Base-by-base conservation (phyloP, 1,284 basidiomycete species). In the Xerocomus cyaneibrunnescens region DNA sequence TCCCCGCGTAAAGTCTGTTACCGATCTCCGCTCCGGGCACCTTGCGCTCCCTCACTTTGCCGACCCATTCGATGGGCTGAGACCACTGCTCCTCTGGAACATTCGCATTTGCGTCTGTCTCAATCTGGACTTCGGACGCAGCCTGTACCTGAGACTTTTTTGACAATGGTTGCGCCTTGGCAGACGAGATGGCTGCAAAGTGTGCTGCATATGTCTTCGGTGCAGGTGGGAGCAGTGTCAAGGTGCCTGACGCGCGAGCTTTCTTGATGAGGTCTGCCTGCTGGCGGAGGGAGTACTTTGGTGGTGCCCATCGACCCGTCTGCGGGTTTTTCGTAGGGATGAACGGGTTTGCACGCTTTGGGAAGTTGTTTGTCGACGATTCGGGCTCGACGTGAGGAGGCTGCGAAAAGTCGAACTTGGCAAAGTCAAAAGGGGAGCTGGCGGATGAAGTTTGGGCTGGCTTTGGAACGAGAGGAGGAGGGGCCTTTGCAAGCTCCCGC, bases 211-310 rank as follows among this genome's bases (percentile, higher is more conserved):
- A 51, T 30, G 72, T 67, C 72, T 89, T 89, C 1, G 77, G 80
- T 0, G 88, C 79, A 5, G 83, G 78, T 1, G 88, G 88, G 3
- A 90, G 74, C 7, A 87, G 67, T 40, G 81, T 74, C 34, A 86
- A 63, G 35, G 73, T 74, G 25, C 76, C 77, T 28, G 73, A 72
- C 23, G 69, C 72, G 52, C 80, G 79, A 3, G 88, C 88, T 47
- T 76, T 75, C 71, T 89, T 90, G 40, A 91, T 73, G 34, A 92
- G 74, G 28, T 88, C 84, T n/a, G 85, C 85, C 66, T 92, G 88
- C 30, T 81, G 79, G 19, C 89, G 79, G 21, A 86, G 68, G 7
- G 88, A 90, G 59, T 86, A 87, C 55, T 78, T 80, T 16, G 89
- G 75, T 1, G 81, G 78, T 38, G 77, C 76, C 87, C 87, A 91